Conservation (phyloP, 495 filamentous ascomycete genomes). For the Gamarada debralockiae region DNA sequence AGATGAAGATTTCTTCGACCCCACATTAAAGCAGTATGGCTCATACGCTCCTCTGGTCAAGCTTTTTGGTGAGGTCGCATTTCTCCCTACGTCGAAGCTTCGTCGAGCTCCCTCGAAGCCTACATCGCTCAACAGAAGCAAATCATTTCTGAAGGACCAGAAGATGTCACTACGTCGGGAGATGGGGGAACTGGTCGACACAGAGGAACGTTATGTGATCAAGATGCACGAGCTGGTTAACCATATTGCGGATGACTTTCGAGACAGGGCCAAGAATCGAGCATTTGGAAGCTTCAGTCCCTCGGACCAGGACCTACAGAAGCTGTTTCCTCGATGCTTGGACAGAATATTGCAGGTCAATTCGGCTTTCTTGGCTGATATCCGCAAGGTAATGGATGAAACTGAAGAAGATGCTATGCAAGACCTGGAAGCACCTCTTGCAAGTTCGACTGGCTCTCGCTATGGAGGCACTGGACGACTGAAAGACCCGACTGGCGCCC, state of each 20-base stretch:
- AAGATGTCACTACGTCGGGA: slow-evolving; percentile 81
- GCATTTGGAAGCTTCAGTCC: slow-evolving; percentile 63
- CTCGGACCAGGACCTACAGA: slow-evolving; percentile 63
- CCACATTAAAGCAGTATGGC: slow-evolving; percentile 64
- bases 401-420: slow-evolving; percentile 75
- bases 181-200: slow-evolving; percentile 89
- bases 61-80: slow-evolving; percentile 75
- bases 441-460: slow-evolving; percentile 38
- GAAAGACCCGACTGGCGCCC: slow-evolving; percentile 68
- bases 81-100: slow-evolving; percentile 82
- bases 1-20: slow-evolving; percentile 57
- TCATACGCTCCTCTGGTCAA: slow-evolving; percentile 68
- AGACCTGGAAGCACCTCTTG: slow-evolving; percentile 58
- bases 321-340: slow-evolving; percentile 76
- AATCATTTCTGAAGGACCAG: slow-evolving; percentile 71
- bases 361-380: slow-evolving; percentile 66
- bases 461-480: slow-evolving; percentile 37
- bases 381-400: slow-evolving; percentile 72
- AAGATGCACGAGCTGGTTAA: slow-evolving; percentile 80
- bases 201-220: slow-evolving; percentile 87
- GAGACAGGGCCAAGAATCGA: slow-evolving; percentile 57
- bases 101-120: slow-evolving; percentile 84
- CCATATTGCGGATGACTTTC: slow-evolving; percentile 69
- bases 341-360: slow-evolving; percentile 77
- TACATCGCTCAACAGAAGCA: slow-evolving; percentile 68